Evolutionary conservation across 1,139 yeast species (phyloP).

Genomic region (Yamadazyma dendronema): DNA sequence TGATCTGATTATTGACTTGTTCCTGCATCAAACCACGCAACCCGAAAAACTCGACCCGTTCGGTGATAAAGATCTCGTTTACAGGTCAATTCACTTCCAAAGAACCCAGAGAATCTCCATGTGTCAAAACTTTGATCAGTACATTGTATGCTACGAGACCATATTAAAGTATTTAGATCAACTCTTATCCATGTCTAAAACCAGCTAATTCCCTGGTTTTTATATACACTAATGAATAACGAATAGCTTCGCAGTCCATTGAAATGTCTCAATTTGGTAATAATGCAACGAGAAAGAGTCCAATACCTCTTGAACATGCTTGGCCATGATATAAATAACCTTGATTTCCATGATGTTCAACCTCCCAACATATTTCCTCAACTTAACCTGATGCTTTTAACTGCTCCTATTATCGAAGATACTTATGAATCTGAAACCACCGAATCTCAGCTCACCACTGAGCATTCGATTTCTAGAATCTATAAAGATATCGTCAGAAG

Average conservation of each 20-base stretch:
- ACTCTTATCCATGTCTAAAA: constrained; percentile 5
- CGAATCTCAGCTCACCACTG: constrained; percentile 40
- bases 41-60: constrained; percentile 19
- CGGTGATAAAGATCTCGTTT: constrained; percentile 49
- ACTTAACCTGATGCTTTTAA: constrained; percentile 15
- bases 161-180: constrained; percentile 30
- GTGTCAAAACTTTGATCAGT: constrained; percentile 49
- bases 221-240: constrained; percentile 8
- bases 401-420: constrained; percentile 16
- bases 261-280: constrained; percentile 14
- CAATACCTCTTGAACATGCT: constrained; percentile 18
- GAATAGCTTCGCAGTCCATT: constrained; percentile 12
- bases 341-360: constrained; percentile 17
- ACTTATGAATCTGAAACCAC: constrained; percentile 33
- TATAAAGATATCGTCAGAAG: constrained; percentile 19
- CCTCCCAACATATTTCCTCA: constrained; percentile 13
- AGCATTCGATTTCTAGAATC: constrained; percentile 29
- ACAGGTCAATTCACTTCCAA: constrained; percentile 39
- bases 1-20: constrained; percentile 25
- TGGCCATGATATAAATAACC: constrained; percentile 13
- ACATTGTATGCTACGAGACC: constrained; percentile 42
- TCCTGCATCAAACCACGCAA: constrained; percentile 3
- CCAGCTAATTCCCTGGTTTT: constrained; percentile 5
- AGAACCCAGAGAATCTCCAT: constrained; percentile 44
- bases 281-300: constrained; percentile 16